phyloP scores from a whole-genome alignment of 176 grass and related monocot species.

The Pontederia crassipes region DNA sequence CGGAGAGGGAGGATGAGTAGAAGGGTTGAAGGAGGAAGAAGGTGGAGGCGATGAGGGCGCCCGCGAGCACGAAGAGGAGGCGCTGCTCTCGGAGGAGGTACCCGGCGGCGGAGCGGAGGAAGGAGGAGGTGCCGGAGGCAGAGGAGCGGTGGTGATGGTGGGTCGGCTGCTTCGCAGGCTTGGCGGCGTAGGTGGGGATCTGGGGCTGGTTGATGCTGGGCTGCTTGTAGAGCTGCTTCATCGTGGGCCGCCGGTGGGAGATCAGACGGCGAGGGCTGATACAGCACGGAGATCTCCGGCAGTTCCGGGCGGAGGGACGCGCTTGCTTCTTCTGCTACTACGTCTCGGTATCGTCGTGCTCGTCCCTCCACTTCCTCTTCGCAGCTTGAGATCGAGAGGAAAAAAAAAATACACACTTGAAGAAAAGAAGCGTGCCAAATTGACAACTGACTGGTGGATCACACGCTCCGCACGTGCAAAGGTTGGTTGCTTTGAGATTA shows the following conservation, averaged over 20 bases:
- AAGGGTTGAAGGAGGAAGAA: slow-evolving; percentile 14
- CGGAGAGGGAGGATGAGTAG: slow-evolving; percentile 14
- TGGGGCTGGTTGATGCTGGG: slow-evolving; percentile 39
- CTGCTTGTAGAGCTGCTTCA: slow-evolving; percentile 69
- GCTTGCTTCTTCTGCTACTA: too few relatives aligned
- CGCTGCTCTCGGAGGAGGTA: slow-evolving; percentile 19
- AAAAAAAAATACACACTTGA: too few relatives aligned
- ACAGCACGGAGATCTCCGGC: too few relatives aligned
- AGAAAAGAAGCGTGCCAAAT: too few relatives aligned
- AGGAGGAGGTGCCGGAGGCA: background rate
- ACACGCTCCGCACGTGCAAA: too few relatives aligned
- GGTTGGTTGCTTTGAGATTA: too few relatives aligned
- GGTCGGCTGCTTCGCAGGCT: slow-evolving; percentile 9
- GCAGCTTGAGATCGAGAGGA: too few relatives aligned
- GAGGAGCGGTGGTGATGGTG: background rate
- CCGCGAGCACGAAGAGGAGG: slow-evolving; percentile 20
- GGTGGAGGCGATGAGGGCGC: slow-evolving; percentile 10
- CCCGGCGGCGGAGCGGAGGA: background rate
- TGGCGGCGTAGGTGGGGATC: background rate
- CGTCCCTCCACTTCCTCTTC: too few relatives aligned
- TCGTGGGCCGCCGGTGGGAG: slow-evolving; percentile 1
- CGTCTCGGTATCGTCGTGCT: too few relatives aligned
- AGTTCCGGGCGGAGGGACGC: too few relatives aligned
- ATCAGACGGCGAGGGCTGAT: background rate
- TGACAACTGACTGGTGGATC: too few relatives aligned